Percentiles rank a stretch among this genome's conserved stretches.
Evolutionary conservation across 1,284 basidiomycete genomes (phyloP).

Genomic region (Calocybe gambosa): DNA sequence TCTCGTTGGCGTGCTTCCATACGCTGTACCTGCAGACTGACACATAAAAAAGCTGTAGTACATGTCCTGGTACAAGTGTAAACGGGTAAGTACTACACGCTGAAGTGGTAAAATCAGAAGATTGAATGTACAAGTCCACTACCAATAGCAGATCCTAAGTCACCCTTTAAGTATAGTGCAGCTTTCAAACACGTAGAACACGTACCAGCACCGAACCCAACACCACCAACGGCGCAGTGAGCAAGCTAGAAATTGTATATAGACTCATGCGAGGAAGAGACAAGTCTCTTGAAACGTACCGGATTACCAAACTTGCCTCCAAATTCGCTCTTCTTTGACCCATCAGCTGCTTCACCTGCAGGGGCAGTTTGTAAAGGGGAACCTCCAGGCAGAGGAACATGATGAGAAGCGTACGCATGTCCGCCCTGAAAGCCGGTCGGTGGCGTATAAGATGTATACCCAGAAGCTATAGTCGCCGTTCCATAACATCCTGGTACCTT

Average conservation of each 20-base stretch:
- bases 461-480: neutral
- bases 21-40: too few relatives aligned
- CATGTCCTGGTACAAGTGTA: too few relatives aligned
- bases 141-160: conserved; percentile 45
- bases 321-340: conserved; percentile 53
- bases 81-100: too few relatives aligned
- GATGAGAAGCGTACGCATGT: conserved; percentile 27
- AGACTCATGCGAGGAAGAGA: neutral
- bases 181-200: conserved; percentile 18
- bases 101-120: conserved; percentile 32
- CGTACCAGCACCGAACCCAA: conserved; percentile 62
- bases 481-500: neutral
- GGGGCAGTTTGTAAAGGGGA: conserved; percentile 25
- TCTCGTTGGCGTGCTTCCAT: too few relatives aligned
- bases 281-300: conserved; percentile 25
- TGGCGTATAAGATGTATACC: conserved; percentile 12
- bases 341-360: conserved; percentile 16
- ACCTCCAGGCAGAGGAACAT: conserved; percentile 27
- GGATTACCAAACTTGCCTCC: conserved; percentile 50
- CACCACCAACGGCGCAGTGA: conserved; percentile 61
- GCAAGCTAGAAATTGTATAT: conserved; percentile 41
- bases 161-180: neutral
- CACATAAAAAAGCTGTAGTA: too few relatives aligned
- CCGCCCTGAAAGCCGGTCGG: conserved; percentile 11
- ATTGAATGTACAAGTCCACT: conserved; percentile 45